These are phyloP conservation scores for Fusarium musae DNA, from an alignment of 2,329 filamentous ascomycete genomes.

Conservation along the genomic window DNA sequence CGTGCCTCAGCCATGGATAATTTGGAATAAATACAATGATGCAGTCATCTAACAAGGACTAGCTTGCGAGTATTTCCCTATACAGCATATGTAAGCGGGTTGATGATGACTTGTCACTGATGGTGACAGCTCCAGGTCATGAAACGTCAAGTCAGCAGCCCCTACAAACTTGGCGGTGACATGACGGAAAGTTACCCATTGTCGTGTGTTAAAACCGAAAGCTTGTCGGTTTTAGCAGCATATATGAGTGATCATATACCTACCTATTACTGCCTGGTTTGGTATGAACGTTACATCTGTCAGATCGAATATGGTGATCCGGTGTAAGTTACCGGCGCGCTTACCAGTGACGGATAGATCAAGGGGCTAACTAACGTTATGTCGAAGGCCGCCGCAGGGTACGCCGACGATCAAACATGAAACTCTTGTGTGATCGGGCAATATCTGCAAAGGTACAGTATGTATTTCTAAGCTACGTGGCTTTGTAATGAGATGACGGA, in stretches of 20 bases:
- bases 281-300: conserved; percentile 16
- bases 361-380: conserved; percentile 20
- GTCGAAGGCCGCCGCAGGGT: conserved; percentile 13
- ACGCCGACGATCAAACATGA: conserved; percentile 11
- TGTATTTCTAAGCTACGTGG: not conserved
- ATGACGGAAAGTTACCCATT: not conserved
- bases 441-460: not conserved
- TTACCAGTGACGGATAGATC: conserved; percentile 7
- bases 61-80: conserved; percentile 6
- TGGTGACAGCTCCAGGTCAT: not conserved
- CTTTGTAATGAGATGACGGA: not conserved
- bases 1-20: not conserved
- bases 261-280: conserved; percentile 2
- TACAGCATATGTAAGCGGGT: not conserved
- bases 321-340: conserved; percentile 15
- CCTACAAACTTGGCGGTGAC: not conserved
- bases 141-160: not conserved
- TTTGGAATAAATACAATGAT: not conserved
- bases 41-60: not conserved
- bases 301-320: conserved; percentile 12
- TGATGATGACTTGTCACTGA: not conserved
- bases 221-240: conserved; percentile 3
- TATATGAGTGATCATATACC: conserved; percentile 2
- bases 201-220: not conserved
- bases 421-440: not conserved